Conservation (phyloP, 2,329 filamentous ascomycete species). For the Rosellinia necatrix region DNA sequence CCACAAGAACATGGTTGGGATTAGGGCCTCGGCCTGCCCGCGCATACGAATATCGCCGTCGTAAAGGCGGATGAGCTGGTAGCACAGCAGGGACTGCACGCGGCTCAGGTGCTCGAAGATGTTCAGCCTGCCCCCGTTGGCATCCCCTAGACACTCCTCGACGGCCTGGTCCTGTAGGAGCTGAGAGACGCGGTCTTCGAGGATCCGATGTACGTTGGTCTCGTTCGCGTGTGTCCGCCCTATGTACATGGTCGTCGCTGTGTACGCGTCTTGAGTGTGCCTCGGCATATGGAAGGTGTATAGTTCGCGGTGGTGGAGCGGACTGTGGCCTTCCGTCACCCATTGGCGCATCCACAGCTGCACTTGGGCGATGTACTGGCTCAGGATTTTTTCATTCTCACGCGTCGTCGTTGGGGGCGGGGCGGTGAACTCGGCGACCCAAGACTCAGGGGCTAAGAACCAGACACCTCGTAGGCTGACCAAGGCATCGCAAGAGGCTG, state of each 20-base stretch:
- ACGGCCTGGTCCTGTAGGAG: slow-evolving; percentile 33
- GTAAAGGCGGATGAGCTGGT: slow-evolving; percentile 43
- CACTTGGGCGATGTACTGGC: slow-evolving; percentile 36
- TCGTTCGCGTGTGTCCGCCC: slow-evolving; percentile 25
- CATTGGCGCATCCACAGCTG: slow-evolving; percentile 34
- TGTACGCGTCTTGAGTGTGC: slow-evolving; percentile 36
- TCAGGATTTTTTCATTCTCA: slow-evolving; percentile 28
- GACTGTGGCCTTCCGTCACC: slow-evolving; percentile 31
- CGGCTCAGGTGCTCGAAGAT: slow-evolving; percentile 32
- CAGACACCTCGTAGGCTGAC: slow-evolving; percentile 15
- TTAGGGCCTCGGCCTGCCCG: slow-evolving; percentile 39
- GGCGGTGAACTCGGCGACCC: slow-evolving; percentile 29
- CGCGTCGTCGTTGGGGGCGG: slow-evolving; percentile 4
- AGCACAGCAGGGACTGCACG: slow-evolving; percentile 37
- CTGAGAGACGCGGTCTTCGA: slow-evolving; percentile 35
- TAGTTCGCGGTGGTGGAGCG: slow-evolving; percentile 34
- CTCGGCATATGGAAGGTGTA: slow-evolving; percentile 35
- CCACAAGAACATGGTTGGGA: slow-evolving; percentile 38
- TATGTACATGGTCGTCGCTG: slow-evolving; percentile 31
- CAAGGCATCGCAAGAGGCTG: not conserved
- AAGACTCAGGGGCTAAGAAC: slow-evolving; percentile 32
- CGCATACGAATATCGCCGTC: slow-evolving; percentile 44
- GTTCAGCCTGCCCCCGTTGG: slow-evolving; percentile 8
- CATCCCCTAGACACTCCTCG: slow-evolving; percentile 17
- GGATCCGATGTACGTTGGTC: slow-evolving; percentile 26